phyloP scores from a whole-genome alignment of 1,284 basidiomycete species.

The Malassezia dermatis region DNA sequence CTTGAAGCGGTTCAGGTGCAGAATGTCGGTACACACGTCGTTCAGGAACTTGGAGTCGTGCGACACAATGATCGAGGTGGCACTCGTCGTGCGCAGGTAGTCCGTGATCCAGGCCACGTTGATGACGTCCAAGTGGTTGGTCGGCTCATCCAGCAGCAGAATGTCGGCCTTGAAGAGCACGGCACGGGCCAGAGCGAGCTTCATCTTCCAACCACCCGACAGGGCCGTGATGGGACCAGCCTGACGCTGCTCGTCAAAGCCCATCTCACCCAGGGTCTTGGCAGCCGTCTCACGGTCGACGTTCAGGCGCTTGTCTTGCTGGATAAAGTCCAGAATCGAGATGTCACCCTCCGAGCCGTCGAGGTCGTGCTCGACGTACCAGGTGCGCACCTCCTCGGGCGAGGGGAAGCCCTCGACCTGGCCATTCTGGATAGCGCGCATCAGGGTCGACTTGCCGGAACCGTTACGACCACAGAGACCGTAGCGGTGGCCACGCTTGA shows the following conservation, averaged over 20 bases:
- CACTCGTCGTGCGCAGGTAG: constrained; percentile 37
- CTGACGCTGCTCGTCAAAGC: constrained; percentile 46
- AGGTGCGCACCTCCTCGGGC: constrained; percentile 47
- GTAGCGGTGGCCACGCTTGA: constrained; percentile 49
- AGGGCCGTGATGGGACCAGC: constrained; percentile 44
- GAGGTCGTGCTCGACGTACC: constrained; percentile 49
- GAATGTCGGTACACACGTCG: constrained; percentile 47
- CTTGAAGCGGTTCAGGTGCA: constrained; percentile 49
- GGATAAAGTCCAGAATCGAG: constrained; percentile 45
- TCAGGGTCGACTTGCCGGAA: constrained; percentile 48
- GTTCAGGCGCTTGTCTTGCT: constrained; percentile 42
- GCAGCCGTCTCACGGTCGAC: constrained; percentile 35
- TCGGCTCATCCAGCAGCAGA: constrained; percentile 47
- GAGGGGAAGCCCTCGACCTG: constrained; percentile 49
- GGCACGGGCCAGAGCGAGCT: constrained; percentile 48
- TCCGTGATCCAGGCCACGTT: constrained; percentile 48
- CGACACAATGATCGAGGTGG: constrained; percentile 48
- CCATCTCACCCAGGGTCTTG: constrained; percentile 42
- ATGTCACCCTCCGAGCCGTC: constrained; percentile 47
- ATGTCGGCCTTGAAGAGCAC: constrained; percentile 49
- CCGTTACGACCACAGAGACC: constrained; percentile 48
- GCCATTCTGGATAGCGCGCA: constrained; percentile 48
- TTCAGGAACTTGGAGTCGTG: constrained; percentile 48
- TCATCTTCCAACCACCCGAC: constrained; percentile 49
- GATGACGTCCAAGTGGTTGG: constrained; percentile 48